These are phyloP conservation scores for Clitopilus passeckerianus DNA, from an alignment of 768 basidiomycete genomes.

Conservation along the genomic window DNA sequence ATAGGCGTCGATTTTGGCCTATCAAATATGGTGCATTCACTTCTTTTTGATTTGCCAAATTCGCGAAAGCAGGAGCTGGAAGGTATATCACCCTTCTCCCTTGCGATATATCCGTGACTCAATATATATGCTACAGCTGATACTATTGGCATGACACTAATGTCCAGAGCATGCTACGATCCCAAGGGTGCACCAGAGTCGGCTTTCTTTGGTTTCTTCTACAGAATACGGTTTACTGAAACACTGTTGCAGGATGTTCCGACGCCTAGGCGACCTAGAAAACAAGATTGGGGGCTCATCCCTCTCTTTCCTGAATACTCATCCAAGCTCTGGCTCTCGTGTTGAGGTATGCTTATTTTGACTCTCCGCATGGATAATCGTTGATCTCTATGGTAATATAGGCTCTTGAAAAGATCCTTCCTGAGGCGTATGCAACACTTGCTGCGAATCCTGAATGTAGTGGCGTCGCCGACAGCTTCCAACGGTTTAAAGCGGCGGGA, in stretches of 20 bases:
- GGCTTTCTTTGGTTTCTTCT: conserved; percentile 1
- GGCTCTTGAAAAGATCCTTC: conserved; percentile 50
- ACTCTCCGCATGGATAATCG: not conserved
- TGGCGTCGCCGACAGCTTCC: conserved; percentile 30
- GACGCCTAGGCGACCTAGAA: conserved; percentile 58
- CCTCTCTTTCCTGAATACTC: conserved; percentile 70
- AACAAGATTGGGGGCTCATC: conserved; percentile 20
- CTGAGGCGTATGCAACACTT: conserved; percentile 51
- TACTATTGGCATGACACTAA: conserved; percentile 75
- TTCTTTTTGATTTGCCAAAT: conserved; percentile 74
- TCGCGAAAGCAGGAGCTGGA: conserved; percentile 79
- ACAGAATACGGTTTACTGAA: not conserved
- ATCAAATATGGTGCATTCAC: conserved; percentile 36
- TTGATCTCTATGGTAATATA: conserved; percentile 12
- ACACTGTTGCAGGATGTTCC: conserved; percentile 53
- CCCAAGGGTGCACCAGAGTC: conserved; percentile 73
- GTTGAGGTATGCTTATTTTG: conserved; percentile 50
- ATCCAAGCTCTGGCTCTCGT: conserved; percentile 71
- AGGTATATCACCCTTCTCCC: conserved; percentile 33
- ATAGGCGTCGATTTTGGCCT: conserved; percentile 53
- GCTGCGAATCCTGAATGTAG: conserved; percentile 55
- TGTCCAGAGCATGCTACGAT: conserved; percentile 83
- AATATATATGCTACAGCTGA: conserved; percentile 51
- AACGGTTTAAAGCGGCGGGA: conserved; percentile 20
- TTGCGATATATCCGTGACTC: not conserved